phyloP scores from a whole-genome alignment of 768 basidiomycete species.

The Porphyrellus cyaneotinctus region DNA sequence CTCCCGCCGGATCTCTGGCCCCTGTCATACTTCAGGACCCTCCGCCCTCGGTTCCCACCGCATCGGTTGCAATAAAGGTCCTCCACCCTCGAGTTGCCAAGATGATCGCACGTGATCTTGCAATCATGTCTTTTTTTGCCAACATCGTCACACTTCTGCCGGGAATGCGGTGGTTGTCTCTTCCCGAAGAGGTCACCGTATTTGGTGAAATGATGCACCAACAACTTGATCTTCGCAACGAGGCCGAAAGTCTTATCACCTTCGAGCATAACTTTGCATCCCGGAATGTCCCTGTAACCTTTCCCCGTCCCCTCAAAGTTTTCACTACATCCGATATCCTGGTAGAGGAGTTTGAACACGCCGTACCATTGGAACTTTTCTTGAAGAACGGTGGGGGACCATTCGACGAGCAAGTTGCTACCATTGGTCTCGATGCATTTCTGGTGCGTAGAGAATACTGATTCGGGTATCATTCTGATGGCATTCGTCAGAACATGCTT shows the following conservation, averaged over 20 bases:
- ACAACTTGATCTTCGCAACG: constrained; percentile 87
- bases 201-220: constrained; percentile 97
- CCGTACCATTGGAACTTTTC: constrained; percentile 84
- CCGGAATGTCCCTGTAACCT: constrained; percentile 77
- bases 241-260: constrained; percentile 78
- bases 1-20: constrained; percentile 47
- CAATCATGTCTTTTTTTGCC: constrained; percentile 95
- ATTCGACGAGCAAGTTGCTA: constrained; percentile 85
- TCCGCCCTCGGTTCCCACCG: constrained; percentile 70
- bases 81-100: constrained; percentile 85
- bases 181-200: constrained; percentile 91
- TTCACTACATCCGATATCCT: constrained; percentile 83
- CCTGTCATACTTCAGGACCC: constrained; percentile 48
- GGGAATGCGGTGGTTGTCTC: constrained; percentile 93
- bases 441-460: constrained; percentile 50
- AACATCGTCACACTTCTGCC: constrained; percentile 72
- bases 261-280: constrained; percentile 87
- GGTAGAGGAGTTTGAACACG: constrained; percentile 92
- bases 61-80: constrained; percentile 92
- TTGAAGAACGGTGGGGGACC: constrained; percentile 88
- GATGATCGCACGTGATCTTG: constrained; percentile 82
- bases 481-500: constrained; percentile 79
- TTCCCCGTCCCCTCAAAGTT: constrained; percentile 79
- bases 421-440: constrained; percentile 92
- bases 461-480: background rate